phyloP scores from a whole-genome alignment of 352 stramenopile genomes.

The Phytophthora nicotianae region DNA sequence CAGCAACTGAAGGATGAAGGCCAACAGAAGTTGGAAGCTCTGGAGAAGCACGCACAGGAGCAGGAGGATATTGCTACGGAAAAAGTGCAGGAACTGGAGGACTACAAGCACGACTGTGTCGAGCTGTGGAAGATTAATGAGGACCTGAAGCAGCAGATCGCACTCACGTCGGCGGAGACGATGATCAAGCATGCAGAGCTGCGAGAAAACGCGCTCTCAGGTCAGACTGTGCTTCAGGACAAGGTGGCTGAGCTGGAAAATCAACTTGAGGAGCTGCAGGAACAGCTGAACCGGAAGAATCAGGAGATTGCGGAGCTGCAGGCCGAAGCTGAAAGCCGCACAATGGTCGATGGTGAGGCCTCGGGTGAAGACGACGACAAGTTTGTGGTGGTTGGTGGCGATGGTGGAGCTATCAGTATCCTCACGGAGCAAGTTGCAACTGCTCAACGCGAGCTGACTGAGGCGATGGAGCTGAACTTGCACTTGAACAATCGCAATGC shows the following conservation, averaged over 20 bases:
- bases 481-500: conserved; percentile 81
- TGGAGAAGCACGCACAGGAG: conserved; percentile 33
- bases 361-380: conserved; percentile 40
- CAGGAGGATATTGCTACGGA: conserved; percentile 32
- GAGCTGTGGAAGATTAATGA: conserved; percentile 83
- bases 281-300: conserved; percentile 65
- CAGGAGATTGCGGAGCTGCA: conserved; percentile 54
- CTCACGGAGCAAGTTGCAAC: conserved; percentile 76
- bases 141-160: conserved; percentile 79
- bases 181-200: conserved; percentile 66
- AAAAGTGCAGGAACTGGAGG: conserved; percentile 63
- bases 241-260: conserved; percentile 68
- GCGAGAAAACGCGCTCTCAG: conserved; percentile 59
- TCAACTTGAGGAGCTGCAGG: conserved; percentile 61
- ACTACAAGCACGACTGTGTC: conserved; percentile 84
- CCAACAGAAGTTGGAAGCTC: conserved; percentile 17
- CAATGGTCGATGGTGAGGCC: conserved; percentile 17
- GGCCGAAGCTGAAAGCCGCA: conserved; percentile 25
- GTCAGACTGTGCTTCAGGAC: conserved; percentile 50
- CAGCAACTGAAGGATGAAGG: conserved; percentile 24
- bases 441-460: conserved; percentile 76
- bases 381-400: conserved; percentile 56
- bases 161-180: conserved; percentile 54
- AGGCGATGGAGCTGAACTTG: conserved; percentile 84
- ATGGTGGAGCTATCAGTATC: conserved; percentile 52